Evolutionary conservation across 139 green algal genomes (phyloP).

Genomic region (Volvox reticuliferus): DNA sequence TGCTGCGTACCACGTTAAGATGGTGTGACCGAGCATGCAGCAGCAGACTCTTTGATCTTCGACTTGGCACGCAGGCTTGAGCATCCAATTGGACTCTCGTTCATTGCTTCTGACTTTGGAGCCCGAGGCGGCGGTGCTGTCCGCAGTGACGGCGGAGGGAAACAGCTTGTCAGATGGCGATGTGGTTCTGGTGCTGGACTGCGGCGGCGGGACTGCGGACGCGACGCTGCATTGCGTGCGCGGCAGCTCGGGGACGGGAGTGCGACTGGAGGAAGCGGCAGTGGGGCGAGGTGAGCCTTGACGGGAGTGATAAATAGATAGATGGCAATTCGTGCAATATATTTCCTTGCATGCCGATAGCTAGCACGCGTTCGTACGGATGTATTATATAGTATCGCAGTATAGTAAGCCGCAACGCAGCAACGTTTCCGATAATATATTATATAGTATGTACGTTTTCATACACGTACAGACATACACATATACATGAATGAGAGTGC

Average conservation of each 20-base stretch:
- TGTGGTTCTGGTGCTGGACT: conserved; percentile 49
- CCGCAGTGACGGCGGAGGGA: not conserved
- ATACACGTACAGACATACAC: not conserved
- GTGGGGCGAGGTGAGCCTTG: conserved; percentile 29
- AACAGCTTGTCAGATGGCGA: not conserved
- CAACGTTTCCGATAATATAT: too few relatives aligned
- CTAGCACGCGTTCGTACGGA: too few relatives aligned
- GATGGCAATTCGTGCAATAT: too few relatives aligned
- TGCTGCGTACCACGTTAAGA: too few relatives aligned
- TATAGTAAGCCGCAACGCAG: too few relatives aligned
- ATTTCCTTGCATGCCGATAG: too few relatives aligned
- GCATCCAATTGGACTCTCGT: not conserved
- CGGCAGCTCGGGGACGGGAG: not conserved
- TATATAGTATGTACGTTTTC: too few relatives aligned
- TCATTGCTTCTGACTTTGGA: not conserved
- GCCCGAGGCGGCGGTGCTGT: conserved; percentile 38
- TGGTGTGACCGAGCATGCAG: too few relatives aligned
- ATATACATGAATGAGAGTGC: not conserved
- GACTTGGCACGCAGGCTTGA: not conserved
- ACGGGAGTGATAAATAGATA: too few relatives aligned
- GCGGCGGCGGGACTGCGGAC: conserved; percentile 43
- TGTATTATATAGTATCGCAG: too few relatives aligned
- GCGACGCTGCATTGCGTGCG: conserved; percentile 25
- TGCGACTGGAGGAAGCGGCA: conserved; percentile 21
- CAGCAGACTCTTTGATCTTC: too few relatives aligned